Evolutionary conservation across 2,329 filamentous ascomycete genomes (phyloP), one percentile per base, ranked within the genome.

Genomic region (Madurella mycetomatis): DNA sequence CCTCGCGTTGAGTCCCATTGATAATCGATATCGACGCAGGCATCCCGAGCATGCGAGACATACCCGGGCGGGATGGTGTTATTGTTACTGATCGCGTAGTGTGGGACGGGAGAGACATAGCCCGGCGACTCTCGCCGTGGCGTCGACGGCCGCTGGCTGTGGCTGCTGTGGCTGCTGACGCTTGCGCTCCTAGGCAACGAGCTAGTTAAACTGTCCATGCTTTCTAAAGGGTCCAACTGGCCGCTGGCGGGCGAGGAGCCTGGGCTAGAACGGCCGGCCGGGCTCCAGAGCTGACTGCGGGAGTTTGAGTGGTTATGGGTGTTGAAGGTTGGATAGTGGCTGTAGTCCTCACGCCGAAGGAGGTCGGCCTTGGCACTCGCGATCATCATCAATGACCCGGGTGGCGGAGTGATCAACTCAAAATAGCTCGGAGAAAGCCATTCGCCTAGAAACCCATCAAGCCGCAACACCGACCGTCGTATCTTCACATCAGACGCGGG

Each of bases 391-490:
- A 86, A 82, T 2, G 90, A 92, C 42, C 84, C 83, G 0, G 94
- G 94, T 11, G 94, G 94, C 2, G 91, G 89, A 0, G 88, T 92
- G 60, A 96, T 96, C 49, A 88, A 81, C 59, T 96, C 91, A 65
- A 92, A 99, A 70, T 99, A 99, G 66, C 92, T 87, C 1, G 91
- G 90, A 1, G 88, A 89, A 31, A 97, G 78, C 94, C 94, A 99
- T 76, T 99, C 94, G 47, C 94, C 92, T 0, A 99, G 78, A 66
- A 95, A 96, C 0, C 92, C 87, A 71, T 99, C 94, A 5, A 99
- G 80, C 1, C 94, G 87, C 46, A 99, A 73, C 9, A 85, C 77
- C 2, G 82, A 75, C 59, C 83, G 87, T 54, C 77, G 76, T 55
- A 81, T 62, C 4, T 62, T 60, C 16, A 43, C 42, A 11, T 60